Evolutionary conservation across 768 basidiomycete species (phyloP).

Genomic region (Podaxis sp.): DNA sequence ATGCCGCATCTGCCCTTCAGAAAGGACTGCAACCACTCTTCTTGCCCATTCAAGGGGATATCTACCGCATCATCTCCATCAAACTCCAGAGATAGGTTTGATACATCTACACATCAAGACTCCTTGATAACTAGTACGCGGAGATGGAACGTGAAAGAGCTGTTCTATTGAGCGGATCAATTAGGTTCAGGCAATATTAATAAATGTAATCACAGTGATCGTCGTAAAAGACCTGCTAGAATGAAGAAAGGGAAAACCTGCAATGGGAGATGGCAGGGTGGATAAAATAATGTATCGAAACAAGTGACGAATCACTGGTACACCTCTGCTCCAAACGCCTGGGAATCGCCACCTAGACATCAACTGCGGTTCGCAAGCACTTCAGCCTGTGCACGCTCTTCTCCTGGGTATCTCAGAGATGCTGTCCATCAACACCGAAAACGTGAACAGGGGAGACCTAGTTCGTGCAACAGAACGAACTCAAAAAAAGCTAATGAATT

Average conservation of each 20-base stretch:
- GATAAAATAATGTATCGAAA: not conserved
- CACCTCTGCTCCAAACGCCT: too few species aligned
- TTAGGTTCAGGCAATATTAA: not conserved
- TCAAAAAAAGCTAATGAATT: too few species aligned
- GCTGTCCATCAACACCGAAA: too few species aligned
- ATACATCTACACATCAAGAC: not conserved
- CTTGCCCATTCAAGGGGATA: not conserved
- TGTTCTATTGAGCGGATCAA: not conserved
- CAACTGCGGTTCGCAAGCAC: too few species aligned
- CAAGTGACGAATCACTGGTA: not conserved
- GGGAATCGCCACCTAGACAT: too few species aligned
- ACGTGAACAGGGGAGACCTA: too few species aligned
- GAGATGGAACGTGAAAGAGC: not conserved
- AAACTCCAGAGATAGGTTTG: not conserved
- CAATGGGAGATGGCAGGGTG: not conserved
- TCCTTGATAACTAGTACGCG: not conserved
- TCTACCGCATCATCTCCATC: not conserved
- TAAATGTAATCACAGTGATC: not conserved
- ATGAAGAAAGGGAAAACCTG: not conserved
- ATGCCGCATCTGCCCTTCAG: not conserved
- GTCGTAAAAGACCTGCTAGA: not conserved
- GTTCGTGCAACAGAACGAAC: too few species aligned
- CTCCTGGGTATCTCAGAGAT: too few species aligned
- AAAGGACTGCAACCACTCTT: not conserved
- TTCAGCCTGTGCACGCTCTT: too few species aligned